These are phyloP conservation scores for Penicillium silybi DNA, from an alignment of 495 filamentous ascomycete genomes.

Conservation along the genomic window DNA sequence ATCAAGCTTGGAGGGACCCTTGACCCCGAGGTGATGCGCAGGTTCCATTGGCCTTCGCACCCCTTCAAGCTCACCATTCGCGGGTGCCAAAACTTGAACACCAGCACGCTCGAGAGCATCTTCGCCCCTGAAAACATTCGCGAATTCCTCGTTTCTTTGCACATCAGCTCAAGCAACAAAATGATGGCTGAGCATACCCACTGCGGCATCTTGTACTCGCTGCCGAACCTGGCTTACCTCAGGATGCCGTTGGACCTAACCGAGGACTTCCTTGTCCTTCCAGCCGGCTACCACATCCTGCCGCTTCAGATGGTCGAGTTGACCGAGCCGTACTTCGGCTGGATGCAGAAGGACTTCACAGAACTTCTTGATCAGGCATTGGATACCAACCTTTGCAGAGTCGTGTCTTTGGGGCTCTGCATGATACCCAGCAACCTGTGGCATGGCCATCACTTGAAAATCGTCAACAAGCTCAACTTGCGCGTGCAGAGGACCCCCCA, in stretches of 20 bases:
- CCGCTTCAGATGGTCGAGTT: not conserved
- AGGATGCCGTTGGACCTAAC: not conserved
- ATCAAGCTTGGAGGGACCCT: not conserved
- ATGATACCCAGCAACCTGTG: not conserved
- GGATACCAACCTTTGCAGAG: not conserved
- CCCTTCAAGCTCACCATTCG: slow-evolving; percentile 14
- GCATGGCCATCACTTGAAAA: not conserved
- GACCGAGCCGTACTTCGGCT: not conserved
- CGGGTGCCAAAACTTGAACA: not conserved
- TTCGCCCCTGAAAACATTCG: not conserved
- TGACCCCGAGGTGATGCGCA: not conserved
- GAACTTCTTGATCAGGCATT: not conserved
- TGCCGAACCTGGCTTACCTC: not conserved
- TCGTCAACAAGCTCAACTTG: not conserved
- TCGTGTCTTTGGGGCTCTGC: not conserved
- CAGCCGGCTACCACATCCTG: not conserved
- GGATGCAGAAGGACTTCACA: not conserved
- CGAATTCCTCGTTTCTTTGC: not conserved
- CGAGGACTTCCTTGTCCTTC: not conserved
- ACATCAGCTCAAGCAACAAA: not conserved
- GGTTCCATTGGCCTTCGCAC: not conserved
- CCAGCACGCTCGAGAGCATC: not conserved
- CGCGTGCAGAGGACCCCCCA: not conserved
- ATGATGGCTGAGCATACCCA: not conserved
- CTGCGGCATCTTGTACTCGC: not conserved